Conservation (phyloP, 176 grass and related monocot genomes). For the Puya raimondii region DNA sequence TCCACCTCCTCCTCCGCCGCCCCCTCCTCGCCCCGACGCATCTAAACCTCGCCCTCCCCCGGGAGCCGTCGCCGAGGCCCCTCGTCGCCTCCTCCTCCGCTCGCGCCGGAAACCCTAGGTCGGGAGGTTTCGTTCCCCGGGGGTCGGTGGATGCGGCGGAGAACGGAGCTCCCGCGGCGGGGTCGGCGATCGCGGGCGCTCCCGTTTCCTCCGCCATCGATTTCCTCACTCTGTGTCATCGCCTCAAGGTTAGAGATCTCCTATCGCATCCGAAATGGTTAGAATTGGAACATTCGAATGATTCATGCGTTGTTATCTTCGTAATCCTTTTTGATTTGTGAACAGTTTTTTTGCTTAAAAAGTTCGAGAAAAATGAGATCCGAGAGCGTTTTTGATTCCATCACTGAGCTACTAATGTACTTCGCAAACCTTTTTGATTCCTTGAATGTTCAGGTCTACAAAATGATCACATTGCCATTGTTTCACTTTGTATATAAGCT, state of each 20-base stretch:
- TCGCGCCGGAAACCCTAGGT: constrained; percentile 16
- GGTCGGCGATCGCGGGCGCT: constrained; percentile 12
- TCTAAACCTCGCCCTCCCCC: constrained; percentile 8
- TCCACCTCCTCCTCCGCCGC: constrained; percentile 26
- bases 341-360: too few relatives aligned
- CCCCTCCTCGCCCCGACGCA: constrained; percentile 22
- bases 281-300: too few relatives aligned
- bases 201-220: constrained; percentile 66
- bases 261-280: background rate
- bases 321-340: too few relatives aligned
- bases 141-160: constrained; percentile 19
- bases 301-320: too few relatives aligned
- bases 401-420: background rate
- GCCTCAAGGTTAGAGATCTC: constrained; percentile 61
- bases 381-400: background rate
- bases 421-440: too few relatives aligned
- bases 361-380: too few relatives aligned
- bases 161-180: constrained; percentile 20
- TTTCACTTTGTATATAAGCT: too few relatives aligned
- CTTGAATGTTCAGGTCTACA: too few relatives aligned
- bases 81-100: constrained; percentile 15
- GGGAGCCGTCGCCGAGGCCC: constrained; percentile 12
- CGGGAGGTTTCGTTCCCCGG: constrained; percentile 28
- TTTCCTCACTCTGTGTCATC: constrained; percentile 87
- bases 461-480: too few relatives aligned